phyloP scores from a whole-genome alignment of 2,329 filamentous ascomycete species.

The Ceratocystis colombiana region DNA sequence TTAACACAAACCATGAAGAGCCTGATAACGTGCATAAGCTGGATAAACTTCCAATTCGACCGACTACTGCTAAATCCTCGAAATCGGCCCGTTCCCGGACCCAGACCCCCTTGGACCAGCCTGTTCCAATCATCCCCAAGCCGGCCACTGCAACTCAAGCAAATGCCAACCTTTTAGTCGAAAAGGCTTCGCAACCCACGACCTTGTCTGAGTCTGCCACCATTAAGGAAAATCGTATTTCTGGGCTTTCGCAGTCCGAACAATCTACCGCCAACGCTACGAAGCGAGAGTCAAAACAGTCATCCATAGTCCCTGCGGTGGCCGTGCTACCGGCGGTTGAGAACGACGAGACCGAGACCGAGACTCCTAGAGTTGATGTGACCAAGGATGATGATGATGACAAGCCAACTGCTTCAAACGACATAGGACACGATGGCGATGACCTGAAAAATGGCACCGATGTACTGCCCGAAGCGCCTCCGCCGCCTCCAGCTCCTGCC shows the following conservation, averaged over 20 bases:
- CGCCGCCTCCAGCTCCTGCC: conserved; percentile 32
- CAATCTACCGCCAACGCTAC: conserved; percentile 37
- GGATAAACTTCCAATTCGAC: conserved; percentile 46
- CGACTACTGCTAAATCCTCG: conserved; percentile 43
- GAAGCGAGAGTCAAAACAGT: conserved; percentile 40
- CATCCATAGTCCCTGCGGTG: conserved; percentile 32
- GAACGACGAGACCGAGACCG: conserved; percentile 38
- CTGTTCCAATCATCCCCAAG: conserved; percentile 30
- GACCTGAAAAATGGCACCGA: conserved; percentile 29
- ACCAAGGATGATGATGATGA: conserved; percentile 59
- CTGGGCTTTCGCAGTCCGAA: conserved; percentile 40
- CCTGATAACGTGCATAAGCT: conserved; percentile 48
- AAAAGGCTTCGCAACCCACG: conserved; percentile 40
- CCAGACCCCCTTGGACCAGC: conserved; percentile 44
- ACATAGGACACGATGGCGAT: conserved; percentile 32
- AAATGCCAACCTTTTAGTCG: conserved; percentile 36
- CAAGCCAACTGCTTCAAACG: conserved; percentile 34
- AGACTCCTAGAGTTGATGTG: conserved; percentile 47
- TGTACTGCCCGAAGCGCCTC: conserved; percentile 32
- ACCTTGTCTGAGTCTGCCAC: conserved; percentile 32
- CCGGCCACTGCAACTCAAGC: conserved; percentile 27
- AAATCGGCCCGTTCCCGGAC: conserved; percentile 33
- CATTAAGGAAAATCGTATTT: conserved; percentile 38
- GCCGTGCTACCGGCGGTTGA: conserved; percentile 26
- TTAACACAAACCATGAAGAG: conserved; percentile 45